Evolutionary conservation across 495 filamentous ascomycete genomes (phyloP), one percentile per base, ranked within the genome.

Genomic region (Aspergillus kassunensis): DNA sequence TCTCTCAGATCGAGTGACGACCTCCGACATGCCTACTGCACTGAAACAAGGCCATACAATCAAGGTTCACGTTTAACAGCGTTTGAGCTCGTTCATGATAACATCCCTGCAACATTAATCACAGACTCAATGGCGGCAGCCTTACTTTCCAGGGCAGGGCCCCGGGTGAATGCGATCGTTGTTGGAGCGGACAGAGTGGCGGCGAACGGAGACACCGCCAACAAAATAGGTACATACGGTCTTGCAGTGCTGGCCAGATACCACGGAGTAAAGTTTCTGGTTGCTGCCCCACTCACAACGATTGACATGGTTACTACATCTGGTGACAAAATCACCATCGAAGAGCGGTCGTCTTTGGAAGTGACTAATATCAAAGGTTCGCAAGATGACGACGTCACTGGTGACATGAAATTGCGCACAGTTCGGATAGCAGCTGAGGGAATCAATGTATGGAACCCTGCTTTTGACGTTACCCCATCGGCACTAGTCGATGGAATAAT

Each of bases 171-270:
- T 25, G 91, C 89, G 16, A 87, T 98, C 48, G 82, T 98, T 48
- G 95, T 97, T 1, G 93, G 93, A 16, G 93, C 93, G 16, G 93
- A 98, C 66, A 83, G 93, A 43, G 95, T 98, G 9, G 93, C 91
- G 33, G 87, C 89, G 24, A 98, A 98, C 63, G 93, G 93, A 29
- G 93, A 98, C 70, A 97, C 93, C 2, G 93, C 93, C 37, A 98
- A 98, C 68, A 98, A 98, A 73, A 95, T 98, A 51, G 93, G 93
- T 24, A 98, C 93, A n/a, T 97, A 97, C 65, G 70, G 79, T 33
- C 79, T 98, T 24, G 91, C 93, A 10, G 87, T 96, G 3, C 76
- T 93, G 23, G 93, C 93, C 19, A 84, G 78, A 53, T 73, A 89
- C 60, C 95, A 97, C 64, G 87, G 85, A 15, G 79, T 97, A 43